phyloP scores from a whole-genome alignment of 1,139 yeast genomes.

The Saccharomyces hybrid region DNA sequence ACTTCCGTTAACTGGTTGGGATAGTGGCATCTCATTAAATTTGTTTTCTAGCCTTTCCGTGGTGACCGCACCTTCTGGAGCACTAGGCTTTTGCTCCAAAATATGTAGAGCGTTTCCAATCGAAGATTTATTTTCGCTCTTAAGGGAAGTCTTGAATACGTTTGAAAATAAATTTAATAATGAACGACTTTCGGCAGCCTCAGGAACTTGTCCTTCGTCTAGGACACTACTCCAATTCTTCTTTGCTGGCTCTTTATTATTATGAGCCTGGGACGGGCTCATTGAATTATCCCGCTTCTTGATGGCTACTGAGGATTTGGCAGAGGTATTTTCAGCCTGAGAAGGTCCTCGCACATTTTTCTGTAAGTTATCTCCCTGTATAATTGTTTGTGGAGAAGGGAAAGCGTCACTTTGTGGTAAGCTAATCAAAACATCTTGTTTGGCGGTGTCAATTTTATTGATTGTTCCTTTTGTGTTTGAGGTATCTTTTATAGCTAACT shows the following conservation, averaged over 20 bases:
- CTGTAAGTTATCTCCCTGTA: no score
- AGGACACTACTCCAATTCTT: neutral
- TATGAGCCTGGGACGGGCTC: no score
- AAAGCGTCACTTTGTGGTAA: no score
- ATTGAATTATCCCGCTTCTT: neutral
- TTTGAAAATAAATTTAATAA: constrained; percentile 1
- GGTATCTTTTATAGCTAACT: no score
- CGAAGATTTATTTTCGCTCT: neutral
- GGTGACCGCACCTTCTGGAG: neutral
- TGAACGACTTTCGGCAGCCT: neutral
- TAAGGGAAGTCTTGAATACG: neutral
- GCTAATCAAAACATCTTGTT: no score
- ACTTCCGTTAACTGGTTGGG: neutral
- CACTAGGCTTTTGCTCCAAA: neutral
- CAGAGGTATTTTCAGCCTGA: no score
- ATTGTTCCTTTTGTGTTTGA: no score
- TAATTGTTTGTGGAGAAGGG: no score
- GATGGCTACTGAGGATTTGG: no score
- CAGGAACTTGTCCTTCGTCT: neutral
- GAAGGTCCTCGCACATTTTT: no score
- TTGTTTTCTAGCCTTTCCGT: neutral
- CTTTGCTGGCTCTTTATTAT: no score
- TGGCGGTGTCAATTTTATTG: no score
- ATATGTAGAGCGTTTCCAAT: neutral
- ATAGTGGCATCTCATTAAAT: neutral